phyloP scores from a whole-genome alignment of 129 eudicot species.

The Saussurea involucrata region DNA sequence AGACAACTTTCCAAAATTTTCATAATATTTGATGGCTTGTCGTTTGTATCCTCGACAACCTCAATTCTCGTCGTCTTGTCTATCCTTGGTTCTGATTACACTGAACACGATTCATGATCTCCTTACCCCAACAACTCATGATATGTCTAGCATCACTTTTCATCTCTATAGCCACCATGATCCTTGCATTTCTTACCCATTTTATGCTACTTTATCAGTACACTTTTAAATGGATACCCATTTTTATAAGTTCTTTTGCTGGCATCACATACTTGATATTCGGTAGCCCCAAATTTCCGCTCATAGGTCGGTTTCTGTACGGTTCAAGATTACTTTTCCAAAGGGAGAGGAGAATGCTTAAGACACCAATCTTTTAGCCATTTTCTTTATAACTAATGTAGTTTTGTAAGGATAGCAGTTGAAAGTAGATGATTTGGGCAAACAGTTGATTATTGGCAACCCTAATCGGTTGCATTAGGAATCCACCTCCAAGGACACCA shows the following conservation, averaged over 20 bases:
- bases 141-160: neutral
- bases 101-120: slow-evolving; percentile 1
- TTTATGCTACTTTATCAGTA: neutral
- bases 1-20: neutral
- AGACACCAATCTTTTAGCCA: neutral
- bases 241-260: neutral
- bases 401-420: neutral
- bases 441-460: neutral
- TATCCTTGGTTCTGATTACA: slow-evolving; percentile 1
- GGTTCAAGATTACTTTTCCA: neutral
- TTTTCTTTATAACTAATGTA: neutral
- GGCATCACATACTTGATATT: neutral
- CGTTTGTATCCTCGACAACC: slow-evolving; percentile 6
- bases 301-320: neutral
- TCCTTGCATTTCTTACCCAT: neutral
- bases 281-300: neutral
- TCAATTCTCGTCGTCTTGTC: slow-evolving; percentile 14
- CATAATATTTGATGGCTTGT: neutral
- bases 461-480: neutral
- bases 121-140: neutral
- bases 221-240: neutral
- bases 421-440: neutral
- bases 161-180: neutral
- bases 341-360: neutral
- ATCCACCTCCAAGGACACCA: neutral